phyloP scores from a whole-genome alignment of 2,329 filamentous ascomycete genomes.

The Pseudogymnoascus sp. region DNA sequence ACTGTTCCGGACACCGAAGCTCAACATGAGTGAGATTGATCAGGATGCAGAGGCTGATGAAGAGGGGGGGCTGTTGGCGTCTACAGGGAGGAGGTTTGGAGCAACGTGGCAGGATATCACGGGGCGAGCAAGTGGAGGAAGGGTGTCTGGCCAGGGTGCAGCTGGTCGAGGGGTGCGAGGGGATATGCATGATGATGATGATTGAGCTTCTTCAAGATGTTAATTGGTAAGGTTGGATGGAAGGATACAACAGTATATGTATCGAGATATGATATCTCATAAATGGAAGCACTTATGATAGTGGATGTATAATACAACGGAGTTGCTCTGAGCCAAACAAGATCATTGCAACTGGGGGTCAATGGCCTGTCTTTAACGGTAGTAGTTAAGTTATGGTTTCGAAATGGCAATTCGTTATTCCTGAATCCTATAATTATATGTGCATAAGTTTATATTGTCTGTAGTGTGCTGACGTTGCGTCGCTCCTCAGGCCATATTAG shows the following conservation, averaged over 20 bases:
- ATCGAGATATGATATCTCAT: not conserved
- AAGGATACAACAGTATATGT: not conserved
- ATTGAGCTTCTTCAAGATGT: not conserved
- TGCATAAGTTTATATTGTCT: not conserved
- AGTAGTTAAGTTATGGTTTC: not conserved
- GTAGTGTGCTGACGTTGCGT: not conserved
- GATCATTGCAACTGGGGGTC: not conserved
- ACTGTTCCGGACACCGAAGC: constrained; percentile 70
- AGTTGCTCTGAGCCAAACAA: not conserved
- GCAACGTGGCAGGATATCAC: constrained; percentile 87
- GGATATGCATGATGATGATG: constrained; percentile 1
- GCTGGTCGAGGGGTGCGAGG: not conserved
- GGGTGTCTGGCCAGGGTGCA: not conserved
- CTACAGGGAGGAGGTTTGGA: constrained; percentile 72
- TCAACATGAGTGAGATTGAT: constrained; percentile 72
- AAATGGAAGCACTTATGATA: not conserved
- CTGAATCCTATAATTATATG: not conserved
- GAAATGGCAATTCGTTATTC: not conserved
- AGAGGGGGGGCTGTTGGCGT: constrained; percentile 84
- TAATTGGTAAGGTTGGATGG: not conserved
- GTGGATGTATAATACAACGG: not conserved
- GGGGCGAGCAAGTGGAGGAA: constrained; percentile 20
- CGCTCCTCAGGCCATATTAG: not conserved
- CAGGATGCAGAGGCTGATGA: constrained; percentile 87
- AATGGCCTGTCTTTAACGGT: not conserved